Percentiles rank a stretch among this genome's conserved stretches.
Conservation (phyloP, 2,329 filamentous ascomycete genomes). For the Colletotrichum sp. region DNA sequence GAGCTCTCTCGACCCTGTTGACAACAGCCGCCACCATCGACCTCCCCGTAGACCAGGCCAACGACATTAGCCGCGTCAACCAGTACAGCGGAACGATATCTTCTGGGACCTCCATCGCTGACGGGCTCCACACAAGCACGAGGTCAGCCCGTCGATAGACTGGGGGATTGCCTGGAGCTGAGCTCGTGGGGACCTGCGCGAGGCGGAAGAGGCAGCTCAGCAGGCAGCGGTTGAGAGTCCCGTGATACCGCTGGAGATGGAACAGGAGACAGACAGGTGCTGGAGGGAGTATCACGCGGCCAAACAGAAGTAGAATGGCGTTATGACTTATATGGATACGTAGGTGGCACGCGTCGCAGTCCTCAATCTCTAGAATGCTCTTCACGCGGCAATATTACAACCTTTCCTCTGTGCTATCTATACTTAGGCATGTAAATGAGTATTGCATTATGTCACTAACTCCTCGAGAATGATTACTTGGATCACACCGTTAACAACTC, state of each 20-base stretch:
- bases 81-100: not conserved
- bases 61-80: not conserved
- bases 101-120: not conserved
- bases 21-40: not conserved
- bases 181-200: not conserved
- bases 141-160: not conserved
- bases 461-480: not conserved
- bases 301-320: not conserved
- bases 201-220: not conserved
- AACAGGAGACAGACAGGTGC: not conserved
- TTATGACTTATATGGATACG: not conserved
- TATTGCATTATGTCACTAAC: not conserved
- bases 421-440: not conserved
- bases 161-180: not conserved
- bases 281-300: not conserved
- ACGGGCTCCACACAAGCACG: not conserved
- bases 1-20: not conserved
- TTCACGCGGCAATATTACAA: not conserved
- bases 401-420: not conserved
- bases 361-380: not conserved
- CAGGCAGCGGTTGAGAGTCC: not conserved
- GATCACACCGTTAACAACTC: not conserved
- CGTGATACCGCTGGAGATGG: not conserved
- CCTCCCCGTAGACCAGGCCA: not conserved
- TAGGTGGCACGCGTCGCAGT: not conserved